phyloP scores from a whole-genome alignment of 1,284 basidiomycete species.

The Pseudozyma tsukubaensis region DNA sequence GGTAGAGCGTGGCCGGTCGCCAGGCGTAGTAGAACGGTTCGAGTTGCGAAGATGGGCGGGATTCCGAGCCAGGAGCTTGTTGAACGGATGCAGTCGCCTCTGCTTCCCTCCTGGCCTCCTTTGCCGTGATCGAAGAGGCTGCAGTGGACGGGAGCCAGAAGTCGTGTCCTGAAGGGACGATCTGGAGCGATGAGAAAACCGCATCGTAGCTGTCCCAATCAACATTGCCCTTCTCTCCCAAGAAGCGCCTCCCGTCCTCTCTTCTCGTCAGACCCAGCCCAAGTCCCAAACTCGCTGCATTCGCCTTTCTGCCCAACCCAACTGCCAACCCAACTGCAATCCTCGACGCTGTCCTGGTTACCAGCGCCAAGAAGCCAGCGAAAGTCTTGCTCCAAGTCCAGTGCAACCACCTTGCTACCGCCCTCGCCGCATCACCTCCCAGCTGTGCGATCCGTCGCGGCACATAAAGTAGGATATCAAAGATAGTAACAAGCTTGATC shows the following conservation, averaged over 20 bases:
- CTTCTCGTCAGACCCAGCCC: background rate
- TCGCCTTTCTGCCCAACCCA: background rate
- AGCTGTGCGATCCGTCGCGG: slow-evolving; percentile 46
- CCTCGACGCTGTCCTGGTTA: background rate
- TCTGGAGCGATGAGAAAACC: slow-evolving; percentile 72
- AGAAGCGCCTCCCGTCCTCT: slow-evolving; percentile 28
- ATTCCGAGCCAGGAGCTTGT: background rate
- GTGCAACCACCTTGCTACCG: slow-evolving; percentile 2
- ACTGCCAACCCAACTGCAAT: background rate
- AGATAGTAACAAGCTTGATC: slow-evolving; percentile 47
- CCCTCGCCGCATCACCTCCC: slow-evolving; percentile 6
- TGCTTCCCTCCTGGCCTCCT: background rate
- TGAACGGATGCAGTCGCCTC: background rate
- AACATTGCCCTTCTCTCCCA: slow-evolving; percentile 19
- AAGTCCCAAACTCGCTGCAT: slow-evolving; percentile 11
- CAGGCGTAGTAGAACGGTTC: slow-evolving; percentile 87
- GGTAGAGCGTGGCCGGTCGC: slow-evolving; percentile 86
- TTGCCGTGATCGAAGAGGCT: background rate
- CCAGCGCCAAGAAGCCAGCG: background rate
- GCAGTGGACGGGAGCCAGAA: slow-evolving; percentile 66
- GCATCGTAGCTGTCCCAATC: slow-evolving; percentile 43
- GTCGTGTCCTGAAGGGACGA: slow-evolving; percentile 77
- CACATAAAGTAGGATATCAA: slow-evolving; percentile 49
- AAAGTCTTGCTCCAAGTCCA: slow-evolving; percentile 5
- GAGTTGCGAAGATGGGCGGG: slow-evolving; percentile 1